These are phyloP conservation scores for Leccinum arenicola DNA, from an alignment of 768 basidiomycete genomes.

Conservation along the genomic window DNA sequence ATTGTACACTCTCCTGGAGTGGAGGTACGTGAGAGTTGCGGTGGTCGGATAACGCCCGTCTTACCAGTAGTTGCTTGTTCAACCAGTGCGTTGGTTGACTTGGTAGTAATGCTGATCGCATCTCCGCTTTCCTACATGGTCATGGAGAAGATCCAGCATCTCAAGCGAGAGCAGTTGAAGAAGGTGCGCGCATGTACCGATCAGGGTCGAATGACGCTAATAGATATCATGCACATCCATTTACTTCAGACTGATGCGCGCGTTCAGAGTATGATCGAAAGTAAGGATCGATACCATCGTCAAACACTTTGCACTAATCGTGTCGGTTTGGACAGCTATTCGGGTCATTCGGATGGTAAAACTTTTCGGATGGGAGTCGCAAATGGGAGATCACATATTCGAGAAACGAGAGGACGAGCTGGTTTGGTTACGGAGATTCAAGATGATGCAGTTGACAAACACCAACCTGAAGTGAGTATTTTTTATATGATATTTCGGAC, in stretches of 20 bases:
- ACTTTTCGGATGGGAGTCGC: constrained; percentile 5
- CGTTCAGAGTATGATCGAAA: not conserved
- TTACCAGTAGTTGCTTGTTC: not conserved
- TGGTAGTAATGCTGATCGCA: not conserved
- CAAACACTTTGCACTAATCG: not conserved
- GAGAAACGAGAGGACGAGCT: constrained; percentile 3
- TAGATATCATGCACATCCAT: not conserved
- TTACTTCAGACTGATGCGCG: not conserved
- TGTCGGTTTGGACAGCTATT: not conserved
- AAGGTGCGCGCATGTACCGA: not conserved
- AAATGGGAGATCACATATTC: not conserved
- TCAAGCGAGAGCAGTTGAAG: constrained; percentile 1
- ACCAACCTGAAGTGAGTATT: not conserved
- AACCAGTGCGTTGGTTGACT: not conserved
- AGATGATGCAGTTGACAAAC: not conserved
- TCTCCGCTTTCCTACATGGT: not conserved
- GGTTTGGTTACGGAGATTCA: not conserved
- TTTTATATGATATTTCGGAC: not conserved
- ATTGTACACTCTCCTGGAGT: constrained; percentile 1
- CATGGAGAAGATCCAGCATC: not conserved
- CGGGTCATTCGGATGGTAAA: constrained; percentile 3
- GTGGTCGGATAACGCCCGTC: no score
- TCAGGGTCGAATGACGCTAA: not conserved
- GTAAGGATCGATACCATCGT: not conserved
- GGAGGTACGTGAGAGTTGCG: not conserved